Conservation (phyloP, 345 rosid genomes). For the Salix suchowensis region DNA sequence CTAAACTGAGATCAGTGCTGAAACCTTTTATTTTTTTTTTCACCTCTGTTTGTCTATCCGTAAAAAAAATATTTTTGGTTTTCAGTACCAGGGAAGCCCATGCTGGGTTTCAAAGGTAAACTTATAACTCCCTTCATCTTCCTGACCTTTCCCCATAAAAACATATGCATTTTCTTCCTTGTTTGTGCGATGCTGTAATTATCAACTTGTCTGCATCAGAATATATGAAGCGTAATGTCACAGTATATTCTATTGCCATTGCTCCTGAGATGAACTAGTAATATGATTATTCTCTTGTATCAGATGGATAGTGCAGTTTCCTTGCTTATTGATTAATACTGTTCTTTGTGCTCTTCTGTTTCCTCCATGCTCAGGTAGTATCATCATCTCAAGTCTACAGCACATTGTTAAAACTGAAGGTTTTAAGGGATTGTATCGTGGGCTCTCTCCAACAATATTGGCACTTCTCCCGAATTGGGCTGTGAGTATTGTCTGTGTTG, state of each 20-base stretch:
- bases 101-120: background rate
- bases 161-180: background rate
- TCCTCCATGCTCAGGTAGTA: conserved; percentile 48
- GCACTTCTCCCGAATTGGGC: conserved; percentile 98
- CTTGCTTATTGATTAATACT: conserved; percentile 5
- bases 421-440: conserved; percentile 77
- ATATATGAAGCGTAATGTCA: background rate
- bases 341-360: conserved; percentile 3
- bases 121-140: background rate
- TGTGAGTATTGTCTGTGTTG: conserved; percentile 43
- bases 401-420: conserved; percentile 69
- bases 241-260: background rate
- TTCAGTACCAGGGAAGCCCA: background rate
- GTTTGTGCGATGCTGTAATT: background rate
- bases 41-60: background rate
- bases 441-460: conserved; percentile 87
- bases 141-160: background rate
- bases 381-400: conserved; percentile 63
- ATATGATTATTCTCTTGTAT: background rate
- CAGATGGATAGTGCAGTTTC: conserved; percentile 4
- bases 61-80: background rate
- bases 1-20: background rate
- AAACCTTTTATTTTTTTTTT: background rate
- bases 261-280: background rate
- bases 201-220: background rate